Evolutionary conservation across 495 filamentous ascomycete species (phyloP).

Genomic region (Penicillium atrosanguineum): DNA sequence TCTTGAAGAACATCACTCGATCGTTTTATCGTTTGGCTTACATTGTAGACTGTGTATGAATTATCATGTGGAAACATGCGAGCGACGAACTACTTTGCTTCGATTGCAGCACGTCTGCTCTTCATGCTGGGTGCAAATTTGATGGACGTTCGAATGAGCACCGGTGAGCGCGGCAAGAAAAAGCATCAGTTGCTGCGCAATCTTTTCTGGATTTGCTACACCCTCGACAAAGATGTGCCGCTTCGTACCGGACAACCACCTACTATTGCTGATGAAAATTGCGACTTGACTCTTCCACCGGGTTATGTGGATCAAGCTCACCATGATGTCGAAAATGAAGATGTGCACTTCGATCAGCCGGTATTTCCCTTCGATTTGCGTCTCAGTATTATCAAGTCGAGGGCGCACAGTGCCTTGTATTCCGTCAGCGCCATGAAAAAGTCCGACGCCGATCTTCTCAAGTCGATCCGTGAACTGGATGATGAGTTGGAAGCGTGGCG

Average conservation of each 20-base stretch:
- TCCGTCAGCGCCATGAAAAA: conserved; percentile 46
- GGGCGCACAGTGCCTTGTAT: conserved; percentile 46
- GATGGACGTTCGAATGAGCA: conserved; percentile 1
- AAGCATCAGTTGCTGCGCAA: conserved; percentile 40
- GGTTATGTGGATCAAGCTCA: conserved; percentile 39
- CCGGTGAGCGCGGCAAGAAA: conserved; percentile 8
- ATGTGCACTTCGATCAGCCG: conserved; percentile 25
- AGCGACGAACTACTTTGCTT: conserved; percentile 39
- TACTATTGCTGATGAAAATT: conserved; percentile 50
- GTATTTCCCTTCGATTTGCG: conserved; percentile 48
- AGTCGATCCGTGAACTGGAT: conserved; percentile 52
- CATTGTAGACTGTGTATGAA: conserved; percentile 39
- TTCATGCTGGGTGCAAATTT: conserved; percentile 49
- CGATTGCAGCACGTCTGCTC: conserved; percentile 42
- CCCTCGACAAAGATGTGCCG: conserved; percentile 49
- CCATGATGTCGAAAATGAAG: conserved; percentile 26
- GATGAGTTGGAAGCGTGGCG: conserved; percentile 52
- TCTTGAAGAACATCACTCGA: neutral
- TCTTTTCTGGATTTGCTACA: conserved; percentile 55
- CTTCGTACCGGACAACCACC: conserved; percentile 52
- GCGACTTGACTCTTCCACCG: conserved; percentile 49
- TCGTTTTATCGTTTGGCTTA: neutral
- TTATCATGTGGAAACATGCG: conserved; percentile 46
- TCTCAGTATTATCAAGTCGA: conserved; percentile 50
- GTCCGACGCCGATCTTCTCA: conserved; percentile 50